phyloP scores from a whole-genome alignment of 768 basidiomycete genomes.

The Termitomyces sp. region DNA sequence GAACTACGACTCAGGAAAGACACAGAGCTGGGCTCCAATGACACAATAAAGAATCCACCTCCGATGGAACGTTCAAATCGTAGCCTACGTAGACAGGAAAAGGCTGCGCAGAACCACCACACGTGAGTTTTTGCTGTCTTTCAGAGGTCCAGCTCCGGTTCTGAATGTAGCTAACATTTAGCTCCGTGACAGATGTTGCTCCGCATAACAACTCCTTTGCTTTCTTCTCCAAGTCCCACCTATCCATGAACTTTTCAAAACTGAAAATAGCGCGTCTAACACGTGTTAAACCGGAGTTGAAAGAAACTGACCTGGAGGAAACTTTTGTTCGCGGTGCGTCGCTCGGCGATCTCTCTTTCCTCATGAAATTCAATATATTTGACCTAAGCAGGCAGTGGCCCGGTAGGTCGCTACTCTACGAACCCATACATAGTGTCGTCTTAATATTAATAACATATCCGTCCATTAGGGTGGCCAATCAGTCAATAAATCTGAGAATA shows the following conservation, averaged over 20 bases:
- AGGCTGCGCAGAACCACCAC: constrained; percentile 23
- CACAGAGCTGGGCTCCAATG: constrained; percentile 86
- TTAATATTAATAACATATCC: constrained; percentile 22
- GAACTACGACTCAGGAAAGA: constrained; percentile 70
- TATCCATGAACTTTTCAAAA: constrained; percentile 53
- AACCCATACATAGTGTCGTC: constrained; percentile 12
- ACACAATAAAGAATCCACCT: constrained; percentile 62
- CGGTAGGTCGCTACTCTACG: constrained; percentile 34
- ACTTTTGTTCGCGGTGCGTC: constrained; percentile 74
- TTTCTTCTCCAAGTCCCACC: constrained; percentile 15
- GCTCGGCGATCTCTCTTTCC: neutral
- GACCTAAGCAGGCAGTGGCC: constrained; percentile 64
- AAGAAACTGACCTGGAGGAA: constrained; percentile 82
- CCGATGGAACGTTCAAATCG: constrained; percentile 37
- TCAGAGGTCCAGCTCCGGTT: constrained; percentile 1
- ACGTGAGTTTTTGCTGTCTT: constrained; percentile 14
- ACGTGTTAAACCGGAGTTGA: constrained; percentile 60
- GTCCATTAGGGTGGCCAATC: constrained; percentile 78
- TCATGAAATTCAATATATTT: neutral
- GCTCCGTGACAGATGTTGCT: constrained; percentile 31
- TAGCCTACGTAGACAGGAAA: constrained; percentile 39
- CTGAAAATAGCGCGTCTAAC: constrained; percentile 64
- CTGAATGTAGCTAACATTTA: constrained; percentile 20
- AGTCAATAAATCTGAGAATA: constrained; percentile 91
- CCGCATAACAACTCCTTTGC: constrained; percentile 22